phyloP scores from a whole-genome alignment of 75 land plant species.

The Picea glauca region DNA sequence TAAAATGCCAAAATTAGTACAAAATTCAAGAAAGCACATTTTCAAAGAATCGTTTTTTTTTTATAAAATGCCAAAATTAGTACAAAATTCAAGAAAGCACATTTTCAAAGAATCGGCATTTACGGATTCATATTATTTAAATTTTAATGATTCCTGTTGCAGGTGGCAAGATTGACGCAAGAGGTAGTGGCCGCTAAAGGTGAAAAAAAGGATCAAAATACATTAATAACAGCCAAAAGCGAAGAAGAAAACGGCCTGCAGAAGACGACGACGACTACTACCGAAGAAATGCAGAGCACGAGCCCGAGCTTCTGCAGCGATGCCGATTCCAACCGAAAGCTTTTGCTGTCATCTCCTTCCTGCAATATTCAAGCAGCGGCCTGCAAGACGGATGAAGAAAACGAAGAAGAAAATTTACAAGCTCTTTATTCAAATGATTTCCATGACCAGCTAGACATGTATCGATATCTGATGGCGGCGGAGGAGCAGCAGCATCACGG shows the following conservation, averaged over 20 bases:
- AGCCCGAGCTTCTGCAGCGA: slow-evolving; percentile 7
- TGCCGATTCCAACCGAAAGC: slow-evolving; percentile 1
- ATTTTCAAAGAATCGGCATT: background rate
- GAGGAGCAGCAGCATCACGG: too few species aligned
- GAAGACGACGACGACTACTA: background rate
- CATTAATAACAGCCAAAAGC: background rate
- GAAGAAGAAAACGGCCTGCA: background rate
- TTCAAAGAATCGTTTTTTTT: background rate
- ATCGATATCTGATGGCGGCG: too few species aligned
- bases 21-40: background rate
- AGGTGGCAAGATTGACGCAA: slow-evolving; percentile 2
- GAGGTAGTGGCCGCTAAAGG: background rate
- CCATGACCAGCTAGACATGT: too few species aligned
- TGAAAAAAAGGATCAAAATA: background rate
- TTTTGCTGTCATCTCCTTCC: background rate
- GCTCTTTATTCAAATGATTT: too few species aligned
- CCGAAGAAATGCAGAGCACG: background rate
- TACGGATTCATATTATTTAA: too few species aligned
- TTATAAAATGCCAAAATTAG: background rate
- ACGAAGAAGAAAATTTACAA: too few species aligned
- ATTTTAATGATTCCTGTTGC: background rate
- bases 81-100: background rate
- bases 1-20: background rate
- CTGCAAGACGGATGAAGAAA: too few species aligned
- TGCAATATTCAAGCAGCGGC: background rate